These are phyloP conservation scores for Fusarium agapanthi DNA, from an alignment of 2,329 filamentous ascomycete genomes.

Conservation along the genomic window DNA sequence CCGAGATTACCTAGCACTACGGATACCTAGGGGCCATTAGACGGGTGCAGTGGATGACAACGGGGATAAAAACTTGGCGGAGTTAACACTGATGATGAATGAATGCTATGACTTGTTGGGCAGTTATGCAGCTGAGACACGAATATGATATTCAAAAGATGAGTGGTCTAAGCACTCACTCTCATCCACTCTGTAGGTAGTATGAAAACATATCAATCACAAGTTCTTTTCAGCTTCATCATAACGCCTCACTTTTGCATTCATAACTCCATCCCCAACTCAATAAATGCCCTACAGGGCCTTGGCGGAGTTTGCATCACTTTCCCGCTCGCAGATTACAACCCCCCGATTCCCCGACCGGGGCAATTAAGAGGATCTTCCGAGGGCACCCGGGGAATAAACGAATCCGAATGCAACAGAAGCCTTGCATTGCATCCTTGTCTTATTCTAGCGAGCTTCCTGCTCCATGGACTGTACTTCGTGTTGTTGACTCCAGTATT, in stretches of 20 bases:
- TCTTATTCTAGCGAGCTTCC: background rate
- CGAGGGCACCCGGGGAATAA: constrained; percentile 11
- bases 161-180: background rate
- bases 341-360: background rate
- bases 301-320: constrained; percentile 24
- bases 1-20: constrained; percentile 12
- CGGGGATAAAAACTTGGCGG: background rate
- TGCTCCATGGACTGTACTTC: background rate
- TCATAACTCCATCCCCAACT: background rate
- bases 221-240: background rate
- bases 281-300: constrained; percentile 4
- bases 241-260: background rate
- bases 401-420: constrained; percentile 7
- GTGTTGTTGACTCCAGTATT: background rate
- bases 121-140: background rate
- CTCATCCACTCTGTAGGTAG: background rate
- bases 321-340: constrained; percentile 6
- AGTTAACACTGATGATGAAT: background rate
- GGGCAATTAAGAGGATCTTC: background rate
- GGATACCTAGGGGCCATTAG: background rate
- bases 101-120: background rate
- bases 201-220: background rate
- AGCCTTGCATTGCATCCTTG: background rate
- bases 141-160: background rate
- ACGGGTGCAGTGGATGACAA: background rate